Evolutionary conservation across 106 monocot species (phyloP).

Genomic region (Xerophyta viscosa): DNA sequence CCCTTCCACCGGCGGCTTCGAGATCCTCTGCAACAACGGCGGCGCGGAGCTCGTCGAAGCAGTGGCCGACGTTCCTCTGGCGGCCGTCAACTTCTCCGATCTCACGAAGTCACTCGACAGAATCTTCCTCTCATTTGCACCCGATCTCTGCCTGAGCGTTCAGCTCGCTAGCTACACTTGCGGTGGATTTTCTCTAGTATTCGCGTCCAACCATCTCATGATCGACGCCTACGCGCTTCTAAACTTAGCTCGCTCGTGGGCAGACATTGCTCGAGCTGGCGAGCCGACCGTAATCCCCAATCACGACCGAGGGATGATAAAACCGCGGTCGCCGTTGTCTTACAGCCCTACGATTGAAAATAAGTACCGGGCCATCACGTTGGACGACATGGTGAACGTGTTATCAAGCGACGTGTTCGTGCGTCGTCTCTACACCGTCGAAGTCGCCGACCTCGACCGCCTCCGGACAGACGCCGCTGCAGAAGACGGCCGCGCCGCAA

Average conservation of each 20-base stretch:
- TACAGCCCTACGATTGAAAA: neutral
- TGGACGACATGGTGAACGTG: neutral
- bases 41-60: slow-evolving; percentile 1
- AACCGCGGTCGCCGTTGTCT: neutral
- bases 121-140: neutral
- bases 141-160: neutral
- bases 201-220: neutral
- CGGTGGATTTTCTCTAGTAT: neutral
- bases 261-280: neutral
- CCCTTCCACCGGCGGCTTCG: neutral
- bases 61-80: neutral
- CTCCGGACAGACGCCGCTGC: neutral
- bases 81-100: neutral
- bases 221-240: neutral
- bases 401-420: neutral
- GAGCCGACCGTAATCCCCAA: neutral
- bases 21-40: neutral
- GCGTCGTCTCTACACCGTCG: neutral
- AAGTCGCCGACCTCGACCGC: neutral
- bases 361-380: neutral
- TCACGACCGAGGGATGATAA: neutral
- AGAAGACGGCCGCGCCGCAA: neutral
- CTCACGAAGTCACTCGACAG: neutral
- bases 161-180: neutral
- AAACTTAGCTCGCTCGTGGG: neutral